phyloP scores from a whole-genome alignment of 140 eudicot species.

The Erigeron philadelphicus region DNA sequence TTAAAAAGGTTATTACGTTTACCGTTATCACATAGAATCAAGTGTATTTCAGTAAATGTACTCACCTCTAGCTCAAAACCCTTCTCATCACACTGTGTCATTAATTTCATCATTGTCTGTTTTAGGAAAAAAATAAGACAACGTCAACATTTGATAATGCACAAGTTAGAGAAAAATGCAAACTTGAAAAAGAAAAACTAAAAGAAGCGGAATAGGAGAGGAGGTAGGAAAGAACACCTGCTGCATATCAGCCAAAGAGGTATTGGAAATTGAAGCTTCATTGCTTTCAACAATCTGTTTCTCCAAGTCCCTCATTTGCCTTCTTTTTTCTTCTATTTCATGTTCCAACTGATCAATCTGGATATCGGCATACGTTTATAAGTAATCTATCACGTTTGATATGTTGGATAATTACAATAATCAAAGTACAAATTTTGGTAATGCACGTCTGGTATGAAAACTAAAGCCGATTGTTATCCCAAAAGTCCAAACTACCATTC shows the following conservation, averaged over 20 bases:
- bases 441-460: not conserved
- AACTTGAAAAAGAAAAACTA: not conserved
- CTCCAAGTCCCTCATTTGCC: conserved; percentile 82
- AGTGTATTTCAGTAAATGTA: conserved; percentile 3
- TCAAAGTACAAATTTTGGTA: not conserved
- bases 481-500: conserved; percentile 5
- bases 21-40: not conserved
- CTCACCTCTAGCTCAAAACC: conserved; percentile 84
- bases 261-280: conserved; percentile 80
- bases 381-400: conserved; percentile 3
- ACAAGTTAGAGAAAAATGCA: not conserved
- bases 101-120: conserved; percentile 62
- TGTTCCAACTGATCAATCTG: conserved; percentile 76
- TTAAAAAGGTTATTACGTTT: conserved; percentile 10
- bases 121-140: conserved; percentile 1
- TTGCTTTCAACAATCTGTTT: conserved; percentile 79
- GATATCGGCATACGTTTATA: conserved; percentile 7
- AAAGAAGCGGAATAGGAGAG: not conserved
- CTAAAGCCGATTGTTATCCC: not conserved
- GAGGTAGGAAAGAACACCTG: conserved; percentile 45
- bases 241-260: conserved; percentile 88
- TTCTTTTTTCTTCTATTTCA: conserved; percentile 82
- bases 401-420: conserved; percentile 1
- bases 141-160: conserved; percentile 2
- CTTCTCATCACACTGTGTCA: conserved; percentile 71